A percentile compares a stretch with the other conserved stretches of the same genome.
Conservation (phyloP, 2,329 filamentous ascomycete genomes). For the Aspergillus versicolor region DNA sequence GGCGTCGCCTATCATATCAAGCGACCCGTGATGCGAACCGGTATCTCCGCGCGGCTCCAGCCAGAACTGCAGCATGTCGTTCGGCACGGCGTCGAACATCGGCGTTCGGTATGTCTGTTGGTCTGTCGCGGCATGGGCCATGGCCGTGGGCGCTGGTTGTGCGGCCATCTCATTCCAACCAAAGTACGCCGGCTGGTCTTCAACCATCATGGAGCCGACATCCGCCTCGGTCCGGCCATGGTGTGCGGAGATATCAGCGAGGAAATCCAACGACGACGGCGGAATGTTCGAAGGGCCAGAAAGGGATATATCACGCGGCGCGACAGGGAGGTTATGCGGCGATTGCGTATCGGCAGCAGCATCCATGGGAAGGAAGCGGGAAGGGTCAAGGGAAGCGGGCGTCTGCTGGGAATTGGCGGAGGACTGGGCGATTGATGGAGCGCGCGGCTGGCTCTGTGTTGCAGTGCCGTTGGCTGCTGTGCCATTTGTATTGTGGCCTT, state of each 20-base stretch:
- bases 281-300: slow-evolving; percentile 28
- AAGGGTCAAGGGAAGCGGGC: slow-evolving; percentile 14
- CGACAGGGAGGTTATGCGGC: slow-evolving; percentile 17
- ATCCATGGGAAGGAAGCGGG: slow-evolving; percentile 17
- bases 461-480: slow-evolving; percentile 14
- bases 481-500: slow-evolving; percentile 44
- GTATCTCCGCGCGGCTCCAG: slow-evolving; percentile 34
- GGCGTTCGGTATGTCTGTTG: slow-evolving; percentile 22
- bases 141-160: neutral
- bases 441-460: slow-evolving; percentile 34
- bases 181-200: slow-evolving; percentile 32
- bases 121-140: slow-evolving; percentile 8
- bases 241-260: slow-evolving; percentile 38
- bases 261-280: slow-evolving; percentile 41
- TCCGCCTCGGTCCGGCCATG: slow-evolving; percentile 32
- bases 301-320: slow-evolving; percentile 26
- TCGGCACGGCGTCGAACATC: slow-evolving; percentile 28
- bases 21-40: slow-evolving; percentile 27
- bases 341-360: slow-evolving; percentile 12
- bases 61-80: slow-evolving; percentile 38
- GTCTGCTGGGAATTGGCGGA: slow-evolving; percentile 27
- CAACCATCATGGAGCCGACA: slow-evolving; percentile 27
- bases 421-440: slow-evolving; percentile 24
- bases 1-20: slow-evolving; percentile 29
- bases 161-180: slow-evolving; percentile 30